These are phyloP conservation scores for Sequoia sempervirens DNA, from an alignment of 75 land plant genomes.

Conservation along the genomic window DNA sequence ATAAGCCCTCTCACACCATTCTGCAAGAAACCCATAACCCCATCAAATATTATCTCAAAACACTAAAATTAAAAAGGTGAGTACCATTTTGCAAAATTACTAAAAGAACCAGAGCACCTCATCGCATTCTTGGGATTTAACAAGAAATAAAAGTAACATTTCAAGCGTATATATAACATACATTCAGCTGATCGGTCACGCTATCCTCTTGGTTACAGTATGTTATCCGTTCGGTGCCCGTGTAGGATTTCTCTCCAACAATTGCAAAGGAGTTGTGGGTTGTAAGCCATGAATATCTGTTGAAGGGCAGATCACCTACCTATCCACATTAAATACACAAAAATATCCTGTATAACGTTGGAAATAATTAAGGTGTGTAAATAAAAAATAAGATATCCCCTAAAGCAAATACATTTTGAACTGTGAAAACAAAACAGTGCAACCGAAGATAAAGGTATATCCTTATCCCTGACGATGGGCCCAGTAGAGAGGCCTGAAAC, in stretches of 20 bases:
- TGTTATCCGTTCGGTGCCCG: conserved; percentile 56
- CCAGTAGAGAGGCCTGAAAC: no score
- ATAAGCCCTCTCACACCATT: conserved; percentile 76
- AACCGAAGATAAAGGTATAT: neutral
- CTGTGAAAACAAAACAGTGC: neutral
- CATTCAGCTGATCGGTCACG: conserved; percentile 74
- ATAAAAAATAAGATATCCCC: neutral
- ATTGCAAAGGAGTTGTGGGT: conserved; percentile 87
- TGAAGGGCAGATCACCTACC: conserved; percentile 56
- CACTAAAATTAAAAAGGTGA: neutral
- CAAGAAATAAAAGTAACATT: neutral
- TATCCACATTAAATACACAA: neutral
- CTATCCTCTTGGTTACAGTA: conserved; percentile 71
- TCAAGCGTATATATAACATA: conserved; percentile 13
- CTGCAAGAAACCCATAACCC: conserved; percentile 27
- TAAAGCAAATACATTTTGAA: neutral
- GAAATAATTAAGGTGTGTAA: neutral
- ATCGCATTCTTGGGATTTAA: neutral
- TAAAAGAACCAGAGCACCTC: neutral
- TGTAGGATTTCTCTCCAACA: conserved; percentile 38
- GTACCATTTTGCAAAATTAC: conserved; percentile 59
- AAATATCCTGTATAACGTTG: neutral
- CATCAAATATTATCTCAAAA: neutral
- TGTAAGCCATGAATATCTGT: conserved; percentile 80
- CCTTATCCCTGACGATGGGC: neutral